Evolutionary conservation across 768 basidiomycete genomes (phyloP), one percentile per base, ranked within the genome.

Genomic region (Rhodotorula toruloides): DNA sequence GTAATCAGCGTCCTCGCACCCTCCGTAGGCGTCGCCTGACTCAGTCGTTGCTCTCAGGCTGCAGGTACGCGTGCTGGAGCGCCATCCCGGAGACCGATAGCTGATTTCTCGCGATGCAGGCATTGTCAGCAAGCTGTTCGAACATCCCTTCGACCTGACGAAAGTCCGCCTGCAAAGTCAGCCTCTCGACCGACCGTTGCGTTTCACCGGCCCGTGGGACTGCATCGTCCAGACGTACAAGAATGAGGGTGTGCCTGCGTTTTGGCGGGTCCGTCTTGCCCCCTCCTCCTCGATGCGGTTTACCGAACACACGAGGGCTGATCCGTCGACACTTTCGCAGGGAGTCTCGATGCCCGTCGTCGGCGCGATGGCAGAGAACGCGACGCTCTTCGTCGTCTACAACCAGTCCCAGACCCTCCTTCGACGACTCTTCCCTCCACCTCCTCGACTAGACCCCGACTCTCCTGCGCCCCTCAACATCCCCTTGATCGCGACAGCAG

Each of bases 161-260:
- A 97, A 96, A 80, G 93, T 96, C 64, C 84, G 93, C 54, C 82
- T 98, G 48, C 94, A 98, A 77, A 84, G 89, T 3, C 94, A 97
- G 74, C 86, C 93, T 19, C 81, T 93, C 59, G 85, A 88, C 67
- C 79, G 83, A 16, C 80, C 83, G 21, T 79, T 82, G 29, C 83
- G 85, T 25, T 98, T 91, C 79, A 85, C 80, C 21, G 93, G 93
- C 0, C 92, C 93, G 0, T 73, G 91, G 65, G 90, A 98, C 78
- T 94, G 92, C 77, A 82, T 97, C 63, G 79, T 79, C 53, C 84
- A 87, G 76, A 97, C 93, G 0, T 91, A 85, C 81, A 79, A 78
- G 70, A 82, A 85, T 58, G 93, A 97, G 76, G 93, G 93, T 2
- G 65, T 91, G 34, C 80, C 84, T 59, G 94, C 91, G 10, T 79